phyloP scores from a whole-genome alignment of 1,284 basidiomycete species.

The Mycena sp. region DNA sequence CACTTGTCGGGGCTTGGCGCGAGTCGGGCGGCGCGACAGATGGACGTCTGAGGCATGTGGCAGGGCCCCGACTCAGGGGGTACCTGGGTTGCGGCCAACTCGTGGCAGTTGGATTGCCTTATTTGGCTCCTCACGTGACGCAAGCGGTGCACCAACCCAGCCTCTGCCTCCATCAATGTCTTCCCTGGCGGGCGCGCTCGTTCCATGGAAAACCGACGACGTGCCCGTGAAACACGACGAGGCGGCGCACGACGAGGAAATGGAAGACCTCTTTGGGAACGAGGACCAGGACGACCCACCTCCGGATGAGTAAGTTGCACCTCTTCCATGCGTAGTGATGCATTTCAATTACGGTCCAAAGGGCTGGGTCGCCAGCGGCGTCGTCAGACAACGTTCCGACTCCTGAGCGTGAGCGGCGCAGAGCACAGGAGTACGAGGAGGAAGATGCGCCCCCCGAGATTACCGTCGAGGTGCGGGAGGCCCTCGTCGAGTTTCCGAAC shows the following conservation, averaged over 20 bases:
- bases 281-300: constrained; percentile 66
- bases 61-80: too few species aligned
- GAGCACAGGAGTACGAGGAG: constrained; percentile 83
- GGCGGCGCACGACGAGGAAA: constrained; percentile 75
- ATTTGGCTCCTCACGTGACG: too few species aligned
- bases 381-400: constrained; percentile 75
- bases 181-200: constrained; percentile 31
- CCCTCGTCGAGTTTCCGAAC: constrained; percentile 80
- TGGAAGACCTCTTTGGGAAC: constrained; percentile 80
- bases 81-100: too few species aligned
- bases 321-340: constrained; percentile 25
- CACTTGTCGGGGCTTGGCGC: too few species aligned
- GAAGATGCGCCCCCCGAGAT: constrained; percentile 71
- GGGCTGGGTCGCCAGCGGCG: constrained; percentile 53
- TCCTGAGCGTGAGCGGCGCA: constrained; percentile 72
- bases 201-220: constrained; percentile 21
- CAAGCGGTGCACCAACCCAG: too few species aligned
- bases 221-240: constrained; percentile 34
- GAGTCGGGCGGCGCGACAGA: too few species aligned
- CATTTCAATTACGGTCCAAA: constrained; percentile 21
- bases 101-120: too few species aligned
- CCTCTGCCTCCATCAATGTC: too few species aligned
- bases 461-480: constrained; percentile 68
- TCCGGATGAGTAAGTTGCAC: constrained; percentile 52
- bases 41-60: too few species aligned